Conservation (phyloP, 768 basidiomycete species). For the Calocybe indica region DNA sequence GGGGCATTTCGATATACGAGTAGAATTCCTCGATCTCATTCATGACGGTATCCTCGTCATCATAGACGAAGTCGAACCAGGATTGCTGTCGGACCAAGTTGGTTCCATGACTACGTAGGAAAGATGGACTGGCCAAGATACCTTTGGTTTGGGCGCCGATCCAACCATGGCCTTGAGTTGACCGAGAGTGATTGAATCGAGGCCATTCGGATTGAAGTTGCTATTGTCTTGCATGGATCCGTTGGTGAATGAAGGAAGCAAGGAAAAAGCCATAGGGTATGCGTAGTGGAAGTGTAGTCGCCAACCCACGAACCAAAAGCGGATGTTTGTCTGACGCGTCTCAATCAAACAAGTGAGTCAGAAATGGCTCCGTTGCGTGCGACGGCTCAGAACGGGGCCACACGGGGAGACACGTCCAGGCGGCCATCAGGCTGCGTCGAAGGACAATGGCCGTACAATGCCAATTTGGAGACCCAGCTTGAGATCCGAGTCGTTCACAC, state of each 20-base stretch:
- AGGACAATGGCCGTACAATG: no score
- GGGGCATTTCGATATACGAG: conserved; percentile 92
- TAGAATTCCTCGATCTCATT: conserved; percentile 98
- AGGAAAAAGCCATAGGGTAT: conserved; percentile 19
- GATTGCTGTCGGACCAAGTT: conserved; percentile 53
- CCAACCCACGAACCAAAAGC: no score
- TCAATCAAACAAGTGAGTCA: no score
- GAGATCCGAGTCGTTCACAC: no score
- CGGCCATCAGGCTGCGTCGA: no score
- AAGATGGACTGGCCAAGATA: conserved; percentile 20
- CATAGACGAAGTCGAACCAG: conserved; percentile 88
- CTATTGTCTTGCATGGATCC: conserved; percentile 20
- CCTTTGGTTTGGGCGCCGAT: conserved; percentile 72
- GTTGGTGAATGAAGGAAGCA: conserved; percentile 20
- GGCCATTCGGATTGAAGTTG: conserved; percentile 27
- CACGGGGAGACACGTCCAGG: no score
- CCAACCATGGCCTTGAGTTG: conserved; percentile 73
- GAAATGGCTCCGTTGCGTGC: no score
- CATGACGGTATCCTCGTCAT: conserved; percentile 94
- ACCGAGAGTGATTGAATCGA: conserved; percentile 75
- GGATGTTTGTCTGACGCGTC: no score
- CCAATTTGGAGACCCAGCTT: no score
- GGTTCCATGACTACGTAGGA: conserved; percentile 1
- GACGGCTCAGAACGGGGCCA: no score
- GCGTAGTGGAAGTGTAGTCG: no score